Percentiles rank a stretch among this genome's conserved stretches.
Evolutionary conservation across 352 stramenopile species (phyloP).

Genomic region (Phytophthora chlamydospora): DNA sequence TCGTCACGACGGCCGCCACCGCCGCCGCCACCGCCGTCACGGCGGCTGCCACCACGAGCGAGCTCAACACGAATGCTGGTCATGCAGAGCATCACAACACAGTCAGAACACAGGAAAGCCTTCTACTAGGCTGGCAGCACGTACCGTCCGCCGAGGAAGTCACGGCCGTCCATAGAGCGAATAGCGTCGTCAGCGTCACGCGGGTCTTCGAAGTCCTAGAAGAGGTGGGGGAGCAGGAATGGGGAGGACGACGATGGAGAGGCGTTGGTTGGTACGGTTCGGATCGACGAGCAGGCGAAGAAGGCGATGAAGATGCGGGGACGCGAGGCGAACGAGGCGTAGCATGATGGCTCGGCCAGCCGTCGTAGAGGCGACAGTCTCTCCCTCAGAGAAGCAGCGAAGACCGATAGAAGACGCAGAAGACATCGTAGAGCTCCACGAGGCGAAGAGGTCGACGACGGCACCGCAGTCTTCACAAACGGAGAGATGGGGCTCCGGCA

Average conservation of each 20-base stretch:
- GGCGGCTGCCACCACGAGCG: conserved; percentile 74
- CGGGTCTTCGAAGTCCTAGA: conserved; percentile 91
- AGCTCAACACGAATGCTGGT: conserved; percentile 82
- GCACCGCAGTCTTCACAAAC: conserved; percentile 10
- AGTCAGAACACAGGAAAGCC: background rate
- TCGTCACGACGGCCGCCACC: conserved; percentile 35
- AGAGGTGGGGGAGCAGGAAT: conserved; percentile 57
- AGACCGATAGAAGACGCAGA: too few species aligned
- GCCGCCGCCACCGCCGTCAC: conserved; percentile 49
- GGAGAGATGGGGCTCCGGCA: too few species aligned
- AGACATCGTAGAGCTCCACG: too few species aligned
- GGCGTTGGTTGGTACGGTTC: conserved; percentile 50
- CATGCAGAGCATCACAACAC: conserved; percentile 7
- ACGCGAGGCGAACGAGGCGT: conserved; percentile 30
- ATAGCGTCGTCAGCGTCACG: conserved; percentile 88
- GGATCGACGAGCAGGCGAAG: conserved; percentile 33
- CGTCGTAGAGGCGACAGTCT: background rate
- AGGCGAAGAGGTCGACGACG: conserved; percentile 6
- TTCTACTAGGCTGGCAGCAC: background rate
- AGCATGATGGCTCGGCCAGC: conserved; percentile 44
- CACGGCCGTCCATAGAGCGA: conserved; percentile 84
- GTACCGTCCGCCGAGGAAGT: conserved; percentile 87
- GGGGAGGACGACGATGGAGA: conserved; percentile 56
- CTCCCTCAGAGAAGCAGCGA: too few species aligned
- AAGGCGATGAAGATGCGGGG: conserved; percentile 22